Conservation (phyloP, 768 basidiomycete species). For the Podaxis sp. region DNA sequence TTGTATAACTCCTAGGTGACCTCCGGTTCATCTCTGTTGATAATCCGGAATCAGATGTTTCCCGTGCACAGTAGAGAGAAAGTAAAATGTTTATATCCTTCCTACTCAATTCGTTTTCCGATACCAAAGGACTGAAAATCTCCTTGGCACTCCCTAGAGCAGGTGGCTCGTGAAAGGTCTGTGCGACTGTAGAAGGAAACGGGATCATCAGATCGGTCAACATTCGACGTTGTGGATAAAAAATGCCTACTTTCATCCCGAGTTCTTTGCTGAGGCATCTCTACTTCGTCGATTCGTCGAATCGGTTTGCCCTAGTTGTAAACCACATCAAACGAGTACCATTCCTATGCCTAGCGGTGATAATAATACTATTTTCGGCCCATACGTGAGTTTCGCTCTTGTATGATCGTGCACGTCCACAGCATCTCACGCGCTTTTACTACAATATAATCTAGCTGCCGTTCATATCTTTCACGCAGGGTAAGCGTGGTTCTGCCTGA, state of each 20-base stretch:
- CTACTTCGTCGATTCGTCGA: too few relatives aligned
- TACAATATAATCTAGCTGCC: not conserved
- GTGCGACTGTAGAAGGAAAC: not conserved
- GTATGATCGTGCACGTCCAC: not conserved
- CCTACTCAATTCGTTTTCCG: not conserved
- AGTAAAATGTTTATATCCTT: not conserved
- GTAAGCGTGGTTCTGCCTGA: not conserved
- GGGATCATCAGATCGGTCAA: too few relatives aligned
- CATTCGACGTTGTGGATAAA: not conserved
- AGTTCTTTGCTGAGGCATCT: too few relatives aligned
- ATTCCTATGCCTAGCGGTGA: not conserved
- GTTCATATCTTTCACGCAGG: not conserved
- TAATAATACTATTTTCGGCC: not conserved
- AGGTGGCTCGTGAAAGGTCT: not conserved
- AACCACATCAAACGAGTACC: not conserved
- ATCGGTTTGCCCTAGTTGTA: not conserved
- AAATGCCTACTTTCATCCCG: too few relatives aligned
- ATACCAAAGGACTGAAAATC: not conserved
- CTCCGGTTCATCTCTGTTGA: not conserved
- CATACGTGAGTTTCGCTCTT: not conserved
- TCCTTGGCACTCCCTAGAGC: not conserved
- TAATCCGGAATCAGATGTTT: not conserved
- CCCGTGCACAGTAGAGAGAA: not conserved
- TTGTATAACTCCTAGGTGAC: not conserved
- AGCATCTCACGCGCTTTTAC: not conserved